These are phyloP conservation scores for Perkinsela sp. DNA, from an alignment of 208 protist genomes.

Conservation along the genomic window DNA sequence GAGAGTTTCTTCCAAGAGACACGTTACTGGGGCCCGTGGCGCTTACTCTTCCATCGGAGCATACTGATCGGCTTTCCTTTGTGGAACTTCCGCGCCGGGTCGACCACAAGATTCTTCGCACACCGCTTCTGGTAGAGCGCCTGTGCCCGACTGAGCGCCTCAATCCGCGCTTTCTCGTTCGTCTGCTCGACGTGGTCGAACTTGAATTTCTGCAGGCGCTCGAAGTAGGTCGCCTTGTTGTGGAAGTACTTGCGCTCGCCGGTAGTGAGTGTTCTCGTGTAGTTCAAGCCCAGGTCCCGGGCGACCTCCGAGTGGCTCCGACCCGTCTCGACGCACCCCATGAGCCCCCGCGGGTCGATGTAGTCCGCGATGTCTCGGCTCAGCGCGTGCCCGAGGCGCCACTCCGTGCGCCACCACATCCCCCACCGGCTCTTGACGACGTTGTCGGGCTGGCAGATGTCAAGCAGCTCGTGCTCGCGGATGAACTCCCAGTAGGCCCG, in stretches of 20 bases:
- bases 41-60: slow-evolving; percentile 51
- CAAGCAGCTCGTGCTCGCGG: slow-evolving; percentile 60
- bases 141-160: slow-evolving; percentile 56
- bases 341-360: slow-evolving; percentile 44
- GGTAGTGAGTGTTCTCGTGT: slow-evolving; percentile 48
- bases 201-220: slow-evolving; percentile 58
- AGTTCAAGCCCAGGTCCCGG: slow-evolving; percentile 47
- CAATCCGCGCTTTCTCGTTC: slow-evolving; percentile 34
- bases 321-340: slow-evolving; percentile 62
- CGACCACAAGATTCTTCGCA: slow-evolving; percentile 32
- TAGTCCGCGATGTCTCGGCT: slow-evolving; percentile 45
- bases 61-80: slow-evolving; percentile 46
- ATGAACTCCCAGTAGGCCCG: slow-evolving; percentile 65
- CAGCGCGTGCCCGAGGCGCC: slow-evolving; percentile 51
- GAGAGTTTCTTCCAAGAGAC: background rate
- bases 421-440: slow-evolving; percentile 51
- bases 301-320: slow-evolving; percentile 57
- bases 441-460: slow-evolving; percentile 48
- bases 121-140: slow-evolving; percentile 61
- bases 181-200: slow-evolving; percentile 58
- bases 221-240: slow-evolving; percentile 55
- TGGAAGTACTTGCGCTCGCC: slow-evolving; percentile 63
- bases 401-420: slow-evolving; percentile 58
- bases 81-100: slow-evolving; percentile 57
- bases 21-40: slow-evolving; percentile 41